Base-by-base conservation (phyloP, 352 stramenopile species). In the Globisporangium abappressorium region DNA sequence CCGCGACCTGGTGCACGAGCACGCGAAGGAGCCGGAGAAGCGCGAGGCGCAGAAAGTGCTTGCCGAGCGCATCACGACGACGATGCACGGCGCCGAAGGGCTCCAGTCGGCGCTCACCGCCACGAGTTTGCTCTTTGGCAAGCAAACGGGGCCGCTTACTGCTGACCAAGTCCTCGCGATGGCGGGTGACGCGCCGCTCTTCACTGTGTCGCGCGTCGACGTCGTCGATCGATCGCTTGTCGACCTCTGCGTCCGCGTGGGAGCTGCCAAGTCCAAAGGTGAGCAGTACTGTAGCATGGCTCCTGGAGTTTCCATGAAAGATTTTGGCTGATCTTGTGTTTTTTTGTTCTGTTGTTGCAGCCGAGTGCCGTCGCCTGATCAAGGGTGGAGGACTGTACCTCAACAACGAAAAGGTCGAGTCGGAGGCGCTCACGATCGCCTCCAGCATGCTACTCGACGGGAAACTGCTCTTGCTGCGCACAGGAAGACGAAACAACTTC, bases 351-450 rank as follows among this genome's bases (percentile, higher is more conserved):
- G 34, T 20, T 60, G 3, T 70, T 61, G 26, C 64, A 91, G 97
- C 96, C 64, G 97, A 99, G 72, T 97, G 92, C 46, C 84, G 95
- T 62, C 85, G 97, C 68, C 74, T 99, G 57, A 99, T 99, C 74
- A 95, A 98, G 65, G 95, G 94, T 60, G 97, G 97, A 41, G 97
- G 97, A 60, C 82, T 98, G 61, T 98, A 97, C 77, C 69, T 99
- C 36, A 97, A 97, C 69, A 97, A 98, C 57, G 78, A 91, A 55
- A 88, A 89, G 49, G 73, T 97, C 33, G 73, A 83, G 62, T 79
- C 78, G 5, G 85, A 92, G 15, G 8, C 69, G 33, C 33, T 83
- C 24, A 61, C 79, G 1, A 46, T 78, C 6, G 68, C 79, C n/a
- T 28, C 70, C 26, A 70, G 79, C n/a, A 74, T 83, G 64, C 73